Evolutionary conservation across 257 asterid species (phyloP).

Genomic region (Jasminum sambac): DNA sequence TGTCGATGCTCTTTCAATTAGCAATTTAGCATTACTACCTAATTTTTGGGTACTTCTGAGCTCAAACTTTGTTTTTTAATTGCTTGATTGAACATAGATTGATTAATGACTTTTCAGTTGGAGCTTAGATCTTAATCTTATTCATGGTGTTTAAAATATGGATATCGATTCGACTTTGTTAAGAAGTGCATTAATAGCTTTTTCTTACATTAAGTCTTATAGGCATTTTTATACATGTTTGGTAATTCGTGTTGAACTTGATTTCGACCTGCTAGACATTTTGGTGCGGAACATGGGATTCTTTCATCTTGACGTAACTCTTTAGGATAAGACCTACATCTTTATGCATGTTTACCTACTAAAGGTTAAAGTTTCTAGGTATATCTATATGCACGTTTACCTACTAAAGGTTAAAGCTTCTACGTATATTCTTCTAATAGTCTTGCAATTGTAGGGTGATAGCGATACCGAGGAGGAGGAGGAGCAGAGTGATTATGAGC

Average conservation of each 20-base stretch:
- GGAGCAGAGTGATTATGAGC: constrained; percentile 53
- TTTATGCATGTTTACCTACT: background rate
- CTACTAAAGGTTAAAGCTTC: background rate
- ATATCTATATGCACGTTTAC: background rate
- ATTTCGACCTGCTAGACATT: no score
- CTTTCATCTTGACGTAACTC: no score
- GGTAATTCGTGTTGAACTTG: no score
- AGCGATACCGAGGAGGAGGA: constrained; percentile 49
- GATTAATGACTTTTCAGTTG: background rate
- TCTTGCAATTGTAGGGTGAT: constrained; percentile 44
- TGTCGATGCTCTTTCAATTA: background rate
- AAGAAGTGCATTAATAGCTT: no score
- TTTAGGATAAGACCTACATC: no score
- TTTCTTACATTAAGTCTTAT: no score
- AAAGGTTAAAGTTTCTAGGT: background rate
- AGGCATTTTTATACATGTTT: no score
- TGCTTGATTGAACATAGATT: background rate
- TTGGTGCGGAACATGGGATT: no score
- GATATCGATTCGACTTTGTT: no score
- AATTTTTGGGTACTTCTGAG: background rate
- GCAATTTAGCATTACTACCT: background rate
- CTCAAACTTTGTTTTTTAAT: background rate
- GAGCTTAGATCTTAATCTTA: background rate
- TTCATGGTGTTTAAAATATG: background rate
- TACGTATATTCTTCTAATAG: background rate